Conservation (phyloP, 2,329 filamentous ascomycete species). For the Aspergillus sp. region DNA sequence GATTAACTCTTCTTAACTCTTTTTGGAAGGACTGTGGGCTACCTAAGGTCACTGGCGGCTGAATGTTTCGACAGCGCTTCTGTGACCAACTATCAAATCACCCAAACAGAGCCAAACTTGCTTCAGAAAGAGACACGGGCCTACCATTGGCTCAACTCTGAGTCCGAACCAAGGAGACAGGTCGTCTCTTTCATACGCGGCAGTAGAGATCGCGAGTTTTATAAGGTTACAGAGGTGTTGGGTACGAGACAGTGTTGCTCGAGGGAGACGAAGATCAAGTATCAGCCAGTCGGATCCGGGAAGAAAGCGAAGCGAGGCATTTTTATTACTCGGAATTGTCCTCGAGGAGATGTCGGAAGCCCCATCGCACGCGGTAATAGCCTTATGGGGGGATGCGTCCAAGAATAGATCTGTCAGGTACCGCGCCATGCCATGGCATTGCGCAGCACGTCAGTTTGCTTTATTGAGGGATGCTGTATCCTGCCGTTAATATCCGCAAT, state of each 20-base stretch:
- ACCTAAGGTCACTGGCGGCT: neutral
- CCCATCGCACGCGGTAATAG: neutral
- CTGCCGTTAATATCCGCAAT: neutral
- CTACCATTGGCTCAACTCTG: neutral
- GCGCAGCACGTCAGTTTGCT: neutral
- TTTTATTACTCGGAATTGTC: neutral
- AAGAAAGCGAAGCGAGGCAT: neutral
- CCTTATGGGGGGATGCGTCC: slow-evolving; percentile 2
- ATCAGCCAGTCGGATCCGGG: neutral
- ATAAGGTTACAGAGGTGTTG: neutral
- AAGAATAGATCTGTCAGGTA: slow-evolving; percentile 9
- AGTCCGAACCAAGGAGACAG: neutral
- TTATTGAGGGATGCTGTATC: neutral
- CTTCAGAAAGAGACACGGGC: neutral
- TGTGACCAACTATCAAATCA: neutral
- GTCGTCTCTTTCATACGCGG: neutral
- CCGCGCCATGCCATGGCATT: neutral
- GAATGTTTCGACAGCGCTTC: neutral
- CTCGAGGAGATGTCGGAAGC: neutral
- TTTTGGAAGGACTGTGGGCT: slow-evolving; percentile 8
- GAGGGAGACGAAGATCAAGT: neutral
- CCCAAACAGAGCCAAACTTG: neutral
- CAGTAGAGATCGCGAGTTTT: neutral
- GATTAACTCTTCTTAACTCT: neutral
- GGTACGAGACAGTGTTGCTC: neutral